Evolutionary conservation across 805 yeast species (phyloP).

Genomic region (Sugiyamaella boreocaroliniensis): DNA sequence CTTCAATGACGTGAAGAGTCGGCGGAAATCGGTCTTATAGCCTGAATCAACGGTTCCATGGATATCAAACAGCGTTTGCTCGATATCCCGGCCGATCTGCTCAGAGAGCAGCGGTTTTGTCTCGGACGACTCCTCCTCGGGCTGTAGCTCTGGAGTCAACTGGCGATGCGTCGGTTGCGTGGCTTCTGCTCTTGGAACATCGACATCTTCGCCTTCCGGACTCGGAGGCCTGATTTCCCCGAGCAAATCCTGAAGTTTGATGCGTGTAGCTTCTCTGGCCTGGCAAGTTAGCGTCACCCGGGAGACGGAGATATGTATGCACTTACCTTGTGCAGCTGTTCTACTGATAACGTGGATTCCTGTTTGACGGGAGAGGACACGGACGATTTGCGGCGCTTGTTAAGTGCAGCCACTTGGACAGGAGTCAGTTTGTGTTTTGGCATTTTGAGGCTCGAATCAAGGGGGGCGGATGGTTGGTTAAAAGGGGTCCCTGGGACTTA

Average conservation of each 20-base stretch:
- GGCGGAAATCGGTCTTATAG: conserved; percentile 27
- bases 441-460: too few relatives aligned
- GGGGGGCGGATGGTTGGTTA: too few relatives aligned
- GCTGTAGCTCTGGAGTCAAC: not conserved
- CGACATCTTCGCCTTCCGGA: not conserved
- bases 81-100: conserved; percentile 22
- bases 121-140: not conserved
- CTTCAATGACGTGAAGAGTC: conserved; percentile 25
- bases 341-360: conserved; percentile 2
- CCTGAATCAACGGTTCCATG: conserved; percentile 17
- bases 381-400: conserved; percentile 3
- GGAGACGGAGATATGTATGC: not conserved
- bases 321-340: conserved; percentile 14
- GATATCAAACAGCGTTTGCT: conserved; percentile 18
- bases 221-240: not conserved
- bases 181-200: not conserved
- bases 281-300: conserved; percentile 2
- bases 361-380: not conserved
- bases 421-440: conserved; percentile 1
- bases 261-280: conserved; percentile 12
- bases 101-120: not conserved
- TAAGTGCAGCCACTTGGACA: conserved; percentile 6
- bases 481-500: too few relatives aligned
- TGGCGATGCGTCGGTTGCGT: not conserved
- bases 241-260: conserved; percentile 9